These are phyloP conservation scores for Fusarium decemcellulare DNA, from an alignment of 2,329 filamentous ascomycete genomes.

Conservation along the genomic window DNA sequence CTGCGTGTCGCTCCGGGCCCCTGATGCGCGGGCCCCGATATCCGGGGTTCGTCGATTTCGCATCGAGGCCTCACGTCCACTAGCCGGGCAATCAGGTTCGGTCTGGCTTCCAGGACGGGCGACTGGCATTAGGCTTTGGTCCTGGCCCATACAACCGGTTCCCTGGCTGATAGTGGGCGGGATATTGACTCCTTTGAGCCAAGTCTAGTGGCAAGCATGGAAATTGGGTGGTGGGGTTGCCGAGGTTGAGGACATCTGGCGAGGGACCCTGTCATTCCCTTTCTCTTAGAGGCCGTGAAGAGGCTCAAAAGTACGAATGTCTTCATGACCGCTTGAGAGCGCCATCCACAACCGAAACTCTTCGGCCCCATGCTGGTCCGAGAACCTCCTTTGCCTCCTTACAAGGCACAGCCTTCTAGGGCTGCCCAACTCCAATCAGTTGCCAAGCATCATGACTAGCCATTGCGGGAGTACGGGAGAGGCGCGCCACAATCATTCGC, in stretches of 20 bases:
- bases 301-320: slow-evolving; percentile 22
- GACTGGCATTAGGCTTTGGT: slow-evolving; percentile 6
- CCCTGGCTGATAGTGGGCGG: slow-evolving; percentile 22
- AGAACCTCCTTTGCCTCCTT: slow-evolving; percentile 6
- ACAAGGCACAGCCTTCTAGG: slow-evolving; percentile 17
- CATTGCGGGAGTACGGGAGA: slow-evolving; percentile 27
- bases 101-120: slow-evolving; percentile 18
- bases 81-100: slow-evolving; percentile 22
- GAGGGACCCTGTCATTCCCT: slow-evolving; percentile 36
- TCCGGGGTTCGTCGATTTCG: slow-evolving; percentile 17
- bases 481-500: slow-evolving; percentile 28
- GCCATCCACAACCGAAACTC: slow-evolving; percentile 32
- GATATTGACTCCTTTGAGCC: slow-evolving; percentile 37
- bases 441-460: slow-evolving; percentile 1
- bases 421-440: slow-evolving; percentile 13
- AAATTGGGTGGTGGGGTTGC: slow-evolving; percentile 19
- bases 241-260: slow-evolving; percentile 26
- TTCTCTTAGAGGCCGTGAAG: slow-evolving; percentile 29
- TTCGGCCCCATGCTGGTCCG: slow-evolving; percentile 30
- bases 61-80: slow-evolving; percentile 21
- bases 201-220: slow-evolving; percentile 24
- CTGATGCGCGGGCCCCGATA: slow-evolving; percentile 6
- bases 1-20: slow-evolving; percentile 2
- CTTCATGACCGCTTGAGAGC: slow-evolving; percentile 7
- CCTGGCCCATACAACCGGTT: slow-evolving; percentile 30